These are phyloP conservation scores for Heliamphora exappendiculata DNA, from an alignment of 148 eudicot species.

Conservation along the genomic window DNA sequence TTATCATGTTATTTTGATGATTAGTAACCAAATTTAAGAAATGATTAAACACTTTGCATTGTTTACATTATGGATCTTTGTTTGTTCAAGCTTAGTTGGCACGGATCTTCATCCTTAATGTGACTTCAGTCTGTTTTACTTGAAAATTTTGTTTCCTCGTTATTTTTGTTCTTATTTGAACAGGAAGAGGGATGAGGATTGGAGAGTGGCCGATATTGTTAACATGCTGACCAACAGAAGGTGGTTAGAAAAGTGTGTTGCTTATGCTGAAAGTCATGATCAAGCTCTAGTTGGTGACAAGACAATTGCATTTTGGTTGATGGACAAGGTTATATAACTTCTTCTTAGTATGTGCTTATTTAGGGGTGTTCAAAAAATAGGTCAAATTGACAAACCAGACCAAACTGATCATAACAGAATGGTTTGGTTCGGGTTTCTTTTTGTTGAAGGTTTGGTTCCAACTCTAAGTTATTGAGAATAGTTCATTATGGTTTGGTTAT, in stretches of 20 bases:
- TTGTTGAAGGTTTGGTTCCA: too few relatives aligned
- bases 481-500: too few relatives aligned
- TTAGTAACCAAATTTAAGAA: not conserved
- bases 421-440: too few relatives aligned
- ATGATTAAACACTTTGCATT: not conserved
- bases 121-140: not conserved
- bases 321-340: conserved; percentile 77
- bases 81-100: not conserved
- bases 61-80: not conserved
- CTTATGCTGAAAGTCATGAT: conserved; percentile 98
- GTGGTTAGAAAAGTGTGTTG: conserved; percentile 85
- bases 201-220: conserved; percentile 89
- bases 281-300: conserved; percentile 99
- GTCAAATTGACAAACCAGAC: too few relatives aligned
- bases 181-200: conserved; percentile 91
- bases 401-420: too few relatives aligned
- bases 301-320: conserved; percentile 98
- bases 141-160: not conserved
- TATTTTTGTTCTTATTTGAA: conserved; percentile 7
- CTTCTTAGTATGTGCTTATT: not conserved
- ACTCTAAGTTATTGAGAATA: too few relatives aligned
- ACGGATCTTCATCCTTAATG: not conserved
- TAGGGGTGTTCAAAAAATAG: too few relatives aligned
- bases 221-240: conserved; percentile 84
- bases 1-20: not conserved